A percentile compares a stretch with the other conserved stretches of the same genome.
These are phyloP conservation scores for Castanopsis chinensis DNA, from an alignment of 306 rosid genomes.

Conservation along the genomic window DNA sequence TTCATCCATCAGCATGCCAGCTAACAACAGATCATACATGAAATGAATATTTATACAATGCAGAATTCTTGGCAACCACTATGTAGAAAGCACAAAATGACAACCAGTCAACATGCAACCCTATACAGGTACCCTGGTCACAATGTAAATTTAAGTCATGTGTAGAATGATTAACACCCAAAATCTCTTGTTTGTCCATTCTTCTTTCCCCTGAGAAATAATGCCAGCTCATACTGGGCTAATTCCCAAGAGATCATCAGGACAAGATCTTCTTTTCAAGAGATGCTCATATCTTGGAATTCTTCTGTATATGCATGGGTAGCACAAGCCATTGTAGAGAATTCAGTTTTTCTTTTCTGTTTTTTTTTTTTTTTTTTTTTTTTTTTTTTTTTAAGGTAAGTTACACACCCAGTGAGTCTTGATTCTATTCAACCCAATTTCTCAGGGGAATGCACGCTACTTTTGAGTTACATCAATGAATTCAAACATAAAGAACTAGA, in stretches of 20 bases:
- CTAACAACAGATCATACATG: background rate
- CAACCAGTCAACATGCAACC: slow-evolving; percentile 2
- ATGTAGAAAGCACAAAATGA: background rate
- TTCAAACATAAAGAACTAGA: background rate
- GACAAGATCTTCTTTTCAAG: background rate
- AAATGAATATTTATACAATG: background rate
- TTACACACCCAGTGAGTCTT: too few species aligned
- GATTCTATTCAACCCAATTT: too few species aligned
- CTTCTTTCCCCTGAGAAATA: background rate
- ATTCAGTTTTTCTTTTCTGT: background rate
- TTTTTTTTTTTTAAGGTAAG: too few species aligned
- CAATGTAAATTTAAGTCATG: background rate
- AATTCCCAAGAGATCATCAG: background rate
- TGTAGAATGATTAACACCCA: background rate
- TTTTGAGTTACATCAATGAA: background rate
- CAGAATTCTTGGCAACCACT: background rate
- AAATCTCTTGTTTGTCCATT: background rate
- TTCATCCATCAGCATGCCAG: slow-evolving; percentile 9
- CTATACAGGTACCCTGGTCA: background rate
- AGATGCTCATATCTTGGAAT: background rate
- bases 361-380: too few species aligned
- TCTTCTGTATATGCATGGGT: background rate
- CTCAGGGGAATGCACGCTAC: background rate
- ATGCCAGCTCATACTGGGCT: background rate
- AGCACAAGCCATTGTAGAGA: background rate